Base-by-base conservation (phyloP, 2,329 filamentous ascomycete genomes). In the Sporothrix mexicana region DNA sequence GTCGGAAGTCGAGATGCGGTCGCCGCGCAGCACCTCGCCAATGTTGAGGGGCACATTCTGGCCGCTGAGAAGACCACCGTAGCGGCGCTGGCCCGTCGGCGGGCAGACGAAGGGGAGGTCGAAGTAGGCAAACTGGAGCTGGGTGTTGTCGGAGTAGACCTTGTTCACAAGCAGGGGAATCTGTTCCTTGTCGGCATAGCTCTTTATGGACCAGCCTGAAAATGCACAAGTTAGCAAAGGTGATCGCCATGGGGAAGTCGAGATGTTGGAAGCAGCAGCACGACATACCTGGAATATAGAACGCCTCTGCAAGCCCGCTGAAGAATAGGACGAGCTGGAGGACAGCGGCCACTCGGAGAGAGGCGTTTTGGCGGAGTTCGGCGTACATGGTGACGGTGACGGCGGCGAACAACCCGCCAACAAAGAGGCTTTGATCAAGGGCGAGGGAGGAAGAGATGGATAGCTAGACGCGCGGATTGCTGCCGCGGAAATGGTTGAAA, bases 101-200 rank as follows among this genome's bases (percentile, higher is more conserved):
- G 92, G 92, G 79, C 93, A 97, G 71, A 95, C 92, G 80, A 97
- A 97, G 8, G 94, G 93, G 0, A 97, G 89, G 77, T 96, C 92
- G 80, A 92, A 93, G 84, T 95, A 97, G 77, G 93, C 93, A 88
- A 94, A 97, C 81, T 97, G 93, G n/a, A 97, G 85, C 80, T 96
- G 92, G 8, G 93, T 96, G 78, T 93, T 91, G 82, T 97, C 94
- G 72, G 93, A 97, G 82, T 95, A 97, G 77, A 95, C 91, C 81
- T 97, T 97, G 84, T 97, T 97, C 76, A 96, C 92, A 72, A 95
- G 90, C n/a, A 97, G 85, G 0, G 94, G 93, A 53, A 97, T 92
- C 12, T 89, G 85, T 77, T 97, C 92, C 80, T 89, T 88, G 75
- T 94, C 88, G 76, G 86, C 87, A 80, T 97, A 97, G 78, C 89